Evolutionary conservation across 306 rosid species (phyloP), one percentile per base, ranked within the genome.

Genomic region (Dalbergia cultrata): DNA sequence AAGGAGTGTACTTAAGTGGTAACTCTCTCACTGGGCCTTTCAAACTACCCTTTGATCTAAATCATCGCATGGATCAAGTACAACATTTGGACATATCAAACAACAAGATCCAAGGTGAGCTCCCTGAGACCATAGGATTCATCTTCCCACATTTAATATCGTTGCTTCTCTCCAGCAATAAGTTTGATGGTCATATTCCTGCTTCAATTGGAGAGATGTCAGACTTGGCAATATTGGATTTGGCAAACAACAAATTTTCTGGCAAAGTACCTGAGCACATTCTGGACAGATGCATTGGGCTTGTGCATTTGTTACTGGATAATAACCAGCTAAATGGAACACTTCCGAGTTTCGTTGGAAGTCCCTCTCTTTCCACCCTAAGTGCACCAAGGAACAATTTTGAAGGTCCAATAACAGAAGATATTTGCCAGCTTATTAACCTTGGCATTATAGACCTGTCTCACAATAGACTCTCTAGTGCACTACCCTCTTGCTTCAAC

Each of bases 171-270:
- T 70, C 82, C 17, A 13, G 1, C 17, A 82, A 82, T 33, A 18
- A 9, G 21, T 77, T 82, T 53, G 17, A 57, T 19, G 77, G 80
- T 26, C 31, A 3, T 17, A 47, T 79, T 67, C 83, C 81, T 0
- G 14, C 72, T 12, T 83, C 87, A 67, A 72, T 83, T 65, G 73
- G 73, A 44, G 67, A 70, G 31, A 70, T 82, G 74, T 50, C 44
- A 33, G 13, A 1, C 9, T 17, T 73, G 35, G 0, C 0, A 0
- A 0, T 0, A 1, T 8, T 82, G 64, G 18, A 13, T 21, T 3
- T 77, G 6, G 33, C 64, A 0, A 0, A 4, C 8, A 82, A 64
- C 19, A 13, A 17, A 0, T 64, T 77, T 44, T 59, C 56, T 3
- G 79, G 86, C 0, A 35, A 64, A 3, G 0, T 74, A 3, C 74